A percentile compares a stretch with the other conserved stretches of the same genome.
Evolutionary conservation across 164 flowering plant genomes (phyloP).

Genomic region (Cinnamomum micranthum): DNA sequence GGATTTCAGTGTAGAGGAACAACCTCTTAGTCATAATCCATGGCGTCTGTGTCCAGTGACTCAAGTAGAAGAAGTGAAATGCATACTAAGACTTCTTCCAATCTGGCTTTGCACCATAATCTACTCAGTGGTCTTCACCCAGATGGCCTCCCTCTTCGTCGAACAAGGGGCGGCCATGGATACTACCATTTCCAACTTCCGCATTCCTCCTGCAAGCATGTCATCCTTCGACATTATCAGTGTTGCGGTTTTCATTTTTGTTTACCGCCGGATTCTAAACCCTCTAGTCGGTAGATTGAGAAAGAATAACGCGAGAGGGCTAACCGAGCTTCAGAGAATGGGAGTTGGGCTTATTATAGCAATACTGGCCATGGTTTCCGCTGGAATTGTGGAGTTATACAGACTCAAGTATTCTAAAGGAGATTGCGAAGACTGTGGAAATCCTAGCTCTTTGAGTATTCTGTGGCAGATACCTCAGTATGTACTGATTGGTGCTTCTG

Average conservation of each 20-base stretch:
- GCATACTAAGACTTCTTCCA: slow-evolving; percentile 82
- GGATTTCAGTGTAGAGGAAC: slow-evolving; percentile 34
- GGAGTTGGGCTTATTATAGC: slow-evolving; percentile 87
- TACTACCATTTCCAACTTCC: slow-evolving; percentile 50
- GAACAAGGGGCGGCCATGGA: slow-evolving; percentile 95
- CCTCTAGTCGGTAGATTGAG: slow-evolving; percentile 53
- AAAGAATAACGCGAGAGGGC: slow-evolving; percentile 45
- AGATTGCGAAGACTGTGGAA: slow-evolving; percentile 55
- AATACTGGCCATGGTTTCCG: slow-evolving; percentile 70
- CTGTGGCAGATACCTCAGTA: slow-evolving; percentile 96
- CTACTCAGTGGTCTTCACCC: slow-evolving; percentile 89
- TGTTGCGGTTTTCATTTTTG: slow-evolving; percentile 70
- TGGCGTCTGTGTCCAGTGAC: slow-evolving; percentile 80
- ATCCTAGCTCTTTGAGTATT: slow-evolving; percentile 76
- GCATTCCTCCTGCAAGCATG: slow-evolving; percentile 91
- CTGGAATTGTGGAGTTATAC: slow-evolving; percentile 70
- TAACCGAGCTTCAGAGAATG: slow-evolving; percentile 87
- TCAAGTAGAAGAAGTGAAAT: slow-evolving; percentile 92
- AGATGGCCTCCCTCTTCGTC: slow-evolving; percentile 94
- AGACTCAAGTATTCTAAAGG: slow-evolving; percentile 57
- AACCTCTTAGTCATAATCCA: slow-evolving; percentile 27
- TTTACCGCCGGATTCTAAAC: slow-evolving; percentile 60
- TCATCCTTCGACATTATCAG: slow-evolving; percentile 87
- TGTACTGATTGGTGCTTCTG: slow-evolving; percentile 78
- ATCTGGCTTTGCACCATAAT: slow-evolving; percentile 93